Evolutionary conservation across 257 asterid species (phyloP), one percentile per base, ranked within the genome.

Genomic region (Scutellaria minor): DNA sequence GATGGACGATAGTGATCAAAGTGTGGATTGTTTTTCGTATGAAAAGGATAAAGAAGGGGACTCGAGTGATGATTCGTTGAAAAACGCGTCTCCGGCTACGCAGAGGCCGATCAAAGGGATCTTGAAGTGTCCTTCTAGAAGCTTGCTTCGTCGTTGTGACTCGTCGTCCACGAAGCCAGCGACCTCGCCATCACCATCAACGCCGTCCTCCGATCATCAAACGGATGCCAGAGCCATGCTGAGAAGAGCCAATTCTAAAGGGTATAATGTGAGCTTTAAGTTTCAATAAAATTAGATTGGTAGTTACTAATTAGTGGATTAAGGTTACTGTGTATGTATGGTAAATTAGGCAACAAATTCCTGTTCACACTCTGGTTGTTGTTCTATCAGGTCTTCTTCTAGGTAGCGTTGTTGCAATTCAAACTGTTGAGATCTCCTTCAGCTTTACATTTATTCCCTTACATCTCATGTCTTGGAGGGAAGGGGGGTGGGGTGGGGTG

Each of bases 191-290:
- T 62, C 82, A 5, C 72, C 73, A 45, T 70, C 83, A 4, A 48
- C 67, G 0, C 27, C 82, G 8, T 39, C 74, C 11, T 50, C 22
- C 45, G 79, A 72, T 37, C 52, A 13, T 37, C 52, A 13, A 37
- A 10, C 12, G 62, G 59, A 13, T 14, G 48, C 66, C 3, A 61
- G 56, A 58, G 44, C 18, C 6, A 14, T 58, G 7, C 77, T 92
- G 57, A 86, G 55, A 63, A 75, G 94, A 78, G 96, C 96, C 54
- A 92, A 90, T 72, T 92, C 96, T 6, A 90, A 88, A 71, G 96
- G 96, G 67, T 79, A 31, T 85, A 92, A 88, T 50, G 96, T 92
- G 18, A 81, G 85, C 37, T 92, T 92, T 58, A 75, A 86, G 63
- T 86, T 77, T 42, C 77, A 31, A 31, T 31, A 31, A 18, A 31